Evolutionary conservation across 192 early-diverging fungal genomes (phyloP).

Genomic region (Coemansia sp.): DNA sequence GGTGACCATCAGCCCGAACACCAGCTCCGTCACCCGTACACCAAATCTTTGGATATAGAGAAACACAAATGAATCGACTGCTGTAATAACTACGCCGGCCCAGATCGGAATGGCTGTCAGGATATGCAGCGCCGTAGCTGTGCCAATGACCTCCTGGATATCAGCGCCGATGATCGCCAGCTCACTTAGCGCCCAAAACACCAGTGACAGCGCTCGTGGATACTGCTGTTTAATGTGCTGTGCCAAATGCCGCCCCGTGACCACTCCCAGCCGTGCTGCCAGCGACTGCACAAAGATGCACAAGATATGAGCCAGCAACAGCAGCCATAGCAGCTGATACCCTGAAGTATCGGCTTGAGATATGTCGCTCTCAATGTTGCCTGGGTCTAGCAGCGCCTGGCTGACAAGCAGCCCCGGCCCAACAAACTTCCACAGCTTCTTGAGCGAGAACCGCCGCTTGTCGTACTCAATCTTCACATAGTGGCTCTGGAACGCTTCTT

Average conservation of each 20-base stretch:
- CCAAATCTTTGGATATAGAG: conserved; percentile 66
- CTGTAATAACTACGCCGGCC: conserved; percentile 78
- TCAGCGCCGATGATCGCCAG: conserved; percentile 71
- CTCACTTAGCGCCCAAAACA: conserved; percentile 63
- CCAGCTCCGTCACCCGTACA: conserved; percentile 68
- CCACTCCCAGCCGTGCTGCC: conserved; percentile 63
- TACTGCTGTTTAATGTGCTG: conserved; percentile 58
- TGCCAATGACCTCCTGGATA: conserved; percentile 82
- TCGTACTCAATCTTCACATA: conserved; percentile 45
- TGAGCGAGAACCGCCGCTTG: conserved; percentile 52
- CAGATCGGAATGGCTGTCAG: conserved; percentile 68
- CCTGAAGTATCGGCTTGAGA: conserved; percentile 64
- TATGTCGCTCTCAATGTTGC: conserved; percentile 72
- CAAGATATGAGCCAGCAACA: conserved; percentile 61
- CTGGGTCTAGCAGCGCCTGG: conserved; percentile 69
- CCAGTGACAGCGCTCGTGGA: conserved; percentile 41
- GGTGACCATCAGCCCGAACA: conserved; percentile 71
- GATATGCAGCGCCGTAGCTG: conserved; percentile 82
- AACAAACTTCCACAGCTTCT: conserved; percentile 61
- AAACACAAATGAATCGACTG: conserved; percentile 78
- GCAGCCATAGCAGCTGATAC: conserved; percentile 63
- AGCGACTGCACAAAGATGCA: conserved; percentile 65
- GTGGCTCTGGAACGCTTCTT: conserved; percentile 32
- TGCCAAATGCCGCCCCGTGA: conserved; percentile 65
- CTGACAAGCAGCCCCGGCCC: conserved; percentile 62